Conservation (phyloP, 2,329 filamentous ascomycete species). For the Fusarium temperatum region DNA sequence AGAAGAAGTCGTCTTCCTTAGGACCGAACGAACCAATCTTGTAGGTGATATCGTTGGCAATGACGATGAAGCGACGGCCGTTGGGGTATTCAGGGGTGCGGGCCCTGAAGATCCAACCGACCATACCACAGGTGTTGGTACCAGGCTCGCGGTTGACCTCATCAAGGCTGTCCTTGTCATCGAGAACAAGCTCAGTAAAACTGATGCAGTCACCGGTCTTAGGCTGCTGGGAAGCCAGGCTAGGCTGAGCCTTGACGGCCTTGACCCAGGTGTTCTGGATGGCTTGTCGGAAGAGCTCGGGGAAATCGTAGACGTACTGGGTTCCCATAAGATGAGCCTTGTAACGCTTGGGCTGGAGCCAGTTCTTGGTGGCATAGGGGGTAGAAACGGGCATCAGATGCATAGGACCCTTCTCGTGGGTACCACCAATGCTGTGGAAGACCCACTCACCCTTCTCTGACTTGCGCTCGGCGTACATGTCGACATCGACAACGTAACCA, state of each 20-base stretch:
- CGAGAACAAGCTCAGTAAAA: constrained; percentile 92
- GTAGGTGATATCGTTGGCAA: constrained; percentile 99
- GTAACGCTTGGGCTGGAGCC: constrained; percentile 98
- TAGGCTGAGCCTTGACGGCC: constrained; percentile 76
- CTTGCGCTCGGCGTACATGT: constrained; percentile 97
- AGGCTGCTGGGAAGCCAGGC: constrained; percentile 82
- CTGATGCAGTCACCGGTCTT: constrained; percentile 90
- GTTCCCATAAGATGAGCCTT: constrained; percentile 99
- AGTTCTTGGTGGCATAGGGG: constrained; percentile 97
- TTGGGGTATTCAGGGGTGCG: constrained; percentile 94
- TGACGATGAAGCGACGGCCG: constrained; percentile 91
- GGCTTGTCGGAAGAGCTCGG: constrained; percentile 97
- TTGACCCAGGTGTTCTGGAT: constrained; percentile 94
- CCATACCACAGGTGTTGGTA: constrained; percentile 97
- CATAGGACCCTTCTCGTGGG: constrained; percentile 94
- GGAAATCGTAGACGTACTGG: constrained; percentile 99
- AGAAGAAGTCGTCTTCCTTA: constrained; percentile 96
- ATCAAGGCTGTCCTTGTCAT: constrained; percentile 89
- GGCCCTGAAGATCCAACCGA: constrained; percentile 95
- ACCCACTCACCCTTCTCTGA: constrained; percentile 98
- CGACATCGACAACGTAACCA: constrained; percentile 95
- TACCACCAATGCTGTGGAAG: constrained; percentile 97
- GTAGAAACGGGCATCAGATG: constrained; percentile 90
- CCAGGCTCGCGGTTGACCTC: constrained; percentile 96
- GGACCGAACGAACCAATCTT: constrained; percentile 98